Evolutionary conservation across 164 flowering plant genomes (phyloP), one percentile per base, ranked within the genome.

Genomic region (Cinnamomum chago): DNA sequence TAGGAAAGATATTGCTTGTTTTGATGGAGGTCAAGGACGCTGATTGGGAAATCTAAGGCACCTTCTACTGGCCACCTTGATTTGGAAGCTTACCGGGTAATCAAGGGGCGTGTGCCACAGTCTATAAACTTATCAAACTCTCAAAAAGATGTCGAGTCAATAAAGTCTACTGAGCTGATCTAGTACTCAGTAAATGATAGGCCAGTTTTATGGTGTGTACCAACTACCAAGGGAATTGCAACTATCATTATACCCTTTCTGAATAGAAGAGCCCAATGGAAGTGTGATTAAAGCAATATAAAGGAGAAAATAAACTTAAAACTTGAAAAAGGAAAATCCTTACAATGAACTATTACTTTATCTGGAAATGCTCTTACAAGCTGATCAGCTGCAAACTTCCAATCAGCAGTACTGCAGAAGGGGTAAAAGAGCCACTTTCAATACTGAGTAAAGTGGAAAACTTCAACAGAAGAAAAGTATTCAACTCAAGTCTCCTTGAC

Each of bases 381-480:
- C 77, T 90, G 91, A 82, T 92, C 93, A 3, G 98, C 97, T 67
- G 81, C 98, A 83, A 89, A 95, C 79, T 88, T 92, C 98, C 98
- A 95, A 79, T 95, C 97, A n/a, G 83, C 50, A n/a, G 84, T 73
- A 85, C 99, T 93, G 94, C 83, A 84, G 62, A 52, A 66, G 50
- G 52, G 47, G 47, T 40, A 51, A 20, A 28, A 3, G 58, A 51
- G 30, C 5, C 60, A 55, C 17, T 14, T 55, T 17, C 60, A 55
- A 55, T 55, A 55, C 3, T 55, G 60, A 15, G 5, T 17, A 55
- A 55, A 55, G 47, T 40, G 11, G 47, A 30, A 2, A 4, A 30
- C 6, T 30, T 30, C 35, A 30, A 30, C 35, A 30, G 35, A 30
- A 30, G 35, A 30, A 30, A 30, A 30, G 35, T 30, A 30, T 5